Base-by-base conservation (phyloP, 345 rosid genomes). In the Trapa bicornis region DNA sequence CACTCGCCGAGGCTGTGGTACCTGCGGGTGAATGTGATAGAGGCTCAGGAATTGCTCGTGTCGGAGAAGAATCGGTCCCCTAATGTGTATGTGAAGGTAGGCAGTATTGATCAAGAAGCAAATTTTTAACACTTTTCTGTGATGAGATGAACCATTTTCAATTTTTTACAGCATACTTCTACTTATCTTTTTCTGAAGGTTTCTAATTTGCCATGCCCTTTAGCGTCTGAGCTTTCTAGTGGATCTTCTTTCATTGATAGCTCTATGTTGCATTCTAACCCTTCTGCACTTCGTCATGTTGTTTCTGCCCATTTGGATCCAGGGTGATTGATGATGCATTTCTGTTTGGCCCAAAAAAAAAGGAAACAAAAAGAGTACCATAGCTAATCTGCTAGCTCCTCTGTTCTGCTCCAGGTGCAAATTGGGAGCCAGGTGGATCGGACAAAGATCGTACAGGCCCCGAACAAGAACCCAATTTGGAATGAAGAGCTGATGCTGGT, bases 1-100 rank as follows among this genome's bases (percentile, higher is more conserved):
- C 93, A 86, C 72, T 87, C 99, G 47, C 99, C 99, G 0, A 87
- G 87, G 67, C 73, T 95, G 12, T 95, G 99, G 99, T 91, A 91
- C 47, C 80, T 89, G 67, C 93, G 97, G 29, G 94, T 95, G 33
- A 47, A 67, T 37, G 89, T 95, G 66, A 79, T 95, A 43, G 96
- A 89, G 76, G 99, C 96, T 47, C 96, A 91, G 69, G 99, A 95
- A 72, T 69, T 91, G 76, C 71, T 84, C 47, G 71, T 77, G 54
- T 77, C 77, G 12, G 91, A 89, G 65, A 90, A 82, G 75, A 82
- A 76, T 69, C 76, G 79, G 37, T 74, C 75, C 74, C 96, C 94
- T 35, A 87, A 89, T 65, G 90, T 80, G 0, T 89, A 72, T 61
- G 96, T 91, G 12, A 95, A 72, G 77, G 87, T 22, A 22, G 29